phyloP scores from a whole-genome alignment of 2,329 filamentous ascomycete species.

The Aureobasidium sp. region DNA sequence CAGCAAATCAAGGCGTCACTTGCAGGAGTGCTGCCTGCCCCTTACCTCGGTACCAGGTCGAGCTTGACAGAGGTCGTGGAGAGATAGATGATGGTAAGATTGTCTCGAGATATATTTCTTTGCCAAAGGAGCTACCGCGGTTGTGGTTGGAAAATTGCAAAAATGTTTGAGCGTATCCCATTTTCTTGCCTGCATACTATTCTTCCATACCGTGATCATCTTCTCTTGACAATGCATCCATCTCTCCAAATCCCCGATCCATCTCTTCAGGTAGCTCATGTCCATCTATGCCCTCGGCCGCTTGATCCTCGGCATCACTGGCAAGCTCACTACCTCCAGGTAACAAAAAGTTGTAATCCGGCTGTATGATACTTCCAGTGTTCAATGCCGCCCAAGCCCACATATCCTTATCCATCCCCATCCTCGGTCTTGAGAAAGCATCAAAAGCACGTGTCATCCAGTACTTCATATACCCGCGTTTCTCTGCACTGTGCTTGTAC shows the following conservation, averaged over 20 bases:
- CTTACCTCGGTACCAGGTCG: neutral
- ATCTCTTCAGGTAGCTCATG: neutral
- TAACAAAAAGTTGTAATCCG: neutral
- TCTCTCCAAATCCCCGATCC: neutral
- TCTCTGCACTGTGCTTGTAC: neutral
- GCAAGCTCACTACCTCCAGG: neutral
- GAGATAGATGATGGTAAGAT: too few relatives aligned
- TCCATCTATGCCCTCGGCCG: too few relatives aligned
- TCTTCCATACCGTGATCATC: neutral
- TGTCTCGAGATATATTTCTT: too few relatives aligned
- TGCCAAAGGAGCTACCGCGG: too few relatives aligned
- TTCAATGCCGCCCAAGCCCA: too few relatives aligned
- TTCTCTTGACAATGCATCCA: neutral
- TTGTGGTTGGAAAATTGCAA: too few relatives aligned
- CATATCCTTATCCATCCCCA: neutral
- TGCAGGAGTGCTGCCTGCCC: neutral
- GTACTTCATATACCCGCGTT: neutral
- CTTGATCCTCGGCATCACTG: too few relatives aligned
- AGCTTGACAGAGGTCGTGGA: too few relatives aligned
- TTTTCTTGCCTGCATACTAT: neutral
- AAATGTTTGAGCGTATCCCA: too few relatives aligned
- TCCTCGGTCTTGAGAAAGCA: neutral
- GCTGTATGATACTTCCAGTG: neutral
- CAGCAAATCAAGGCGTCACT: neutral
- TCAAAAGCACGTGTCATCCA: neutral